Evolutionary conservation across 2,329 filamentous ascomycete species (phyloP), one percentile per base, ranked within the genome.

Genomic region (Hysterium pulicare): DNA sequence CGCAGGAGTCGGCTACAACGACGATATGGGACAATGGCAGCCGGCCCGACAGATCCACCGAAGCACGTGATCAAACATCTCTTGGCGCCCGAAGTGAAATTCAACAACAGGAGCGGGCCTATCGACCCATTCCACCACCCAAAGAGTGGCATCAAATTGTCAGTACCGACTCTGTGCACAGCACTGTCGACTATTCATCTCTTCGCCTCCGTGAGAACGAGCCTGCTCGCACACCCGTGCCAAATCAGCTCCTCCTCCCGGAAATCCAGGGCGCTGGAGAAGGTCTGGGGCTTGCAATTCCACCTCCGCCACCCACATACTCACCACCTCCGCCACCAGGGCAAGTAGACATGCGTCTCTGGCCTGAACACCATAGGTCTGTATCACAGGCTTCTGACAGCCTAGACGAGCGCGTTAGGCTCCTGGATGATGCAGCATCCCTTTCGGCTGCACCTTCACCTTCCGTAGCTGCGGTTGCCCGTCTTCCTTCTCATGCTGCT

Each of bases 291-390:
- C 59, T 77, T 75, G 38, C 65, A 71, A 45, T 45, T 42, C 21
- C 47, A 42, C 58, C 68, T 19, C 58, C 66, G 44, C 51, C 60
- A 33, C 56, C 19, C 45, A 54, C 61, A 38, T 48, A 54, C 39
- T 46, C 53, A 35, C 73, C 73, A 26, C 73, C 72, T 23, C 72
- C 72, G 4, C 72, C 71, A 5, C 71, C 72, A 34, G n/a, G n/a
- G n/a, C n/a, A n/a, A n/a, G n/a, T n/a, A n/a, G n/a, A n/a, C n/a
- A n/a, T n/a, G n/a, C n/a, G n/a, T n/a, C n/a, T n/a, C n/a, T n/a
- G n/a, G n/a, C n/a, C n/a, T n/a, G n/a, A n/a, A n/a, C n/a, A n/a
- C n/a, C n/a, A n/a, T n/a, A n/a, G n/a, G n/a, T n/a, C n/a, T n/a
- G n/a, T n/a, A n/a, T n/a, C n/a, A n/a, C n/a, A n/a, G n/a, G n/a